Base-by-base conservation (phyloP, 805 yeast species). In the Nakazawaea anatomiae region DNA sequence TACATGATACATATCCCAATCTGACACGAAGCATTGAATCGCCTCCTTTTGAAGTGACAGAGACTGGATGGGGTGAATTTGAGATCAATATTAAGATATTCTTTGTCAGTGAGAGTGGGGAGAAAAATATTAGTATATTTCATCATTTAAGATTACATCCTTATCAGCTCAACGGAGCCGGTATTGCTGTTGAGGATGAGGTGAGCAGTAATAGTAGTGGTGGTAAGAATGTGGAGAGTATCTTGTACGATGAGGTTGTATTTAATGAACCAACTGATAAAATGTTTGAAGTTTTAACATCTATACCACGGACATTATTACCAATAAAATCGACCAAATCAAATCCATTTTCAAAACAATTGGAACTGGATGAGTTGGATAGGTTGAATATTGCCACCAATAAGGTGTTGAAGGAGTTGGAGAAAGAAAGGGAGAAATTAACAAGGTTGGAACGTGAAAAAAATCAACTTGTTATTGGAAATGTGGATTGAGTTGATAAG, bases 31-130 rank as follows among this genome's bases (percentile, higher is more conserved):
- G 94, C 1, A 75, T 92, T 12, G 98, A 94, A 55, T 64, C 73
- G 32, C 97, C 98, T 1, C 99, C 99, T 0, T 94, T 86, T 60
- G 96, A 90, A 65, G 89, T 94, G 31, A 87, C 96, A 1, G 99
- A 94, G 62, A 88, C 98, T 0, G 99, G 99, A 0, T 94, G 99
- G 99, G 99, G 99, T 57, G 99, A 94, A 66, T 94, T 94, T 67
- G 99, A 94, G 62, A 86, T 94, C 54, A 80, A 87, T 38, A 83
- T 94, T 50, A 88, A 91, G 63, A 80, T 94, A 14, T 91, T 84
- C 65, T 94, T 94, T 66, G 84, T 83, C 39, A 77, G 84, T n/a
- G 96, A 88, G 32, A 85, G 95, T 12, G 85, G 83, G 58, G 99
- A 94, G 63, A 94, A 94, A 71, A 84, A 87, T 66, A 70, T 94